phyloP scores from a whole-genome alignment of 768 basidiomycete species.

The Tylopilus plumbeoviolaceoides region DNA sequence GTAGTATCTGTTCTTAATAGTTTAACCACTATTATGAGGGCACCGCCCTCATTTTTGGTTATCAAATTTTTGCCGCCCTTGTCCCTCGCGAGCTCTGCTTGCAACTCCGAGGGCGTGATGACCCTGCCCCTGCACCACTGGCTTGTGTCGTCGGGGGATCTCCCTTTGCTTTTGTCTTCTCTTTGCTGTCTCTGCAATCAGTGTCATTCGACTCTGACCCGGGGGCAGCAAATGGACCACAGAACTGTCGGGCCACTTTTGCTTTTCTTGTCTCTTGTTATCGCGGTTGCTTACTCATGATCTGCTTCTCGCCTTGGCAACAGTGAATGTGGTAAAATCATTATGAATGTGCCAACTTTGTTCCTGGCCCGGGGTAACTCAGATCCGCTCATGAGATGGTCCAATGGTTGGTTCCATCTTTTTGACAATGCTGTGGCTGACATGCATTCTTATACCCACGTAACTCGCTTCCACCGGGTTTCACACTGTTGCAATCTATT shows the following conservation, averaged over 20 bases:
- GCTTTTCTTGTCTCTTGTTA: no score
- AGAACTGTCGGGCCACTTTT: no score
- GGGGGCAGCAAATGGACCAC: constrained; percentile 12
- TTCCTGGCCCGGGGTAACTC: neutral
- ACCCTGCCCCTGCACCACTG: constrained; percentile 38
- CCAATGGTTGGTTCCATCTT: neutral
- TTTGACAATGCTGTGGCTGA: neutral
- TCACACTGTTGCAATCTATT: neutral
- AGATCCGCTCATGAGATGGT: neutral
- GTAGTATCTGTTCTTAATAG: constrained; percentile 72
- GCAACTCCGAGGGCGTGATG: constrained; percentile 38
- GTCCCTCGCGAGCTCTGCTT: constrained; percentile 36
- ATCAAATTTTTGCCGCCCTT: constrained; percentile 38
- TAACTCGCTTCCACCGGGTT: neutral
- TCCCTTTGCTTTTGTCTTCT: constrained; percentile 4
- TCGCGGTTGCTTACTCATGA: neutral
- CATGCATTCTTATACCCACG: no score
- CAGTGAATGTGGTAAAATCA: neutral
- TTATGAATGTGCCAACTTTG: neutral
- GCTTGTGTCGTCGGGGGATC: constrained; percentile 65
- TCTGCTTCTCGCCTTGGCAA: neutral
- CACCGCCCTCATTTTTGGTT: constrained; percentile 54
- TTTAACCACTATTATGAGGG: constrained; percentile 53
- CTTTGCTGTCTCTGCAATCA: constrained; percentile 5
- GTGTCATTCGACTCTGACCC: neutral